Percentiles rank a stretch among this genome's conserved stretches.
phyloP scores from a whole-genome alignment of 2,329 filamentous ascomycete genomes.

The Scedosporium minutisporum region DNA sequence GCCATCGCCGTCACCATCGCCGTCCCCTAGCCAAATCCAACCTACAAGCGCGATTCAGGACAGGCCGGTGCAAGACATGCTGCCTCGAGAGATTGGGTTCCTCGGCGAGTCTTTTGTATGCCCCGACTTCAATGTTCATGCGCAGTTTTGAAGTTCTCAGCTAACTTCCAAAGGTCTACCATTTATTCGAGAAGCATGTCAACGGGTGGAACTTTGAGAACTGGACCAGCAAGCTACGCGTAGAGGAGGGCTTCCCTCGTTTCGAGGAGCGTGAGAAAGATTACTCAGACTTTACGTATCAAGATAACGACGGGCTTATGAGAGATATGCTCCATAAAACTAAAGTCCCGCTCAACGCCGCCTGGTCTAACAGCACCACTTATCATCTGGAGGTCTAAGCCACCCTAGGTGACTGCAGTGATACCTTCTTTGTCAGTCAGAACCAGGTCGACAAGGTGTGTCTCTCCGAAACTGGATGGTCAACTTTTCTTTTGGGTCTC shows the following conservation, averaged over 20 bases:
- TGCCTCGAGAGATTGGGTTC: too few species aligned
- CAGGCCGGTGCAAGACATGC: too few species aligned
- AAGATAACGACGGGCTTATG: neutral
- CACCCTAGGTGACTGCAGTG: neutral
- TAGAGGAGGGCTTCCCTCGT: slow-evolving; percentile 1
- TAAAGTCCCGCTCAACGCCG: neutral
- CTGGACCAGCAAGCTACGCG: slow-evolving; percentile 10
- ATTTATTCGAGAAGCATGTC: slow-evolving; percentile 5
- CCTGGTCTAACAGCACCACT: slow-evolving; percentile 7
- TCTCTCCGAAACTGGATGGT: neutral
- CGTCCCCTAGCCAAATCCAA: too few species aligned
- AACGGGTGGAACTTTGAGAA: slow-evolving; percentile 5
- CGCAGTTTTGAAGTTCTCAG: too few species aligned
- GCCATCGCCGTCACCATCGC: too few species aligned
- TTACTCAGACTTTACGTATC: slow-evolving; percentile 9
- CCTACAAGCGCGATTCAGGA: too few species aligned
- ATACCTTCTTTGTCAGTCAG: slow-evolving; percentile 7
- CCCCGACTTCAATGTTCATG: too few species aligned
- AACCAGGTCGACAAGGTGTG: slow-evolving; percentile 1
- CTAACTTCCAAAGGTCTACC: slow-evolving; percentile 3
- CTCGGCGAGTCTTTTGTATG: too few species aligned
- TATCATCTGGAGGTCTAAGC: slow-evolving; percentile 9
- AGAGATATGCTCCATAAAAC: neutral
- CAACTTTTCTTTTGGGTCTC: neutral
- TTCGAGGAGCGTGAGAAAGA: slow-evolving; percentile 3